Base-by-base conservation (phyloP, 805 yeast species). In the Candida cerambycidarum region DNA sequence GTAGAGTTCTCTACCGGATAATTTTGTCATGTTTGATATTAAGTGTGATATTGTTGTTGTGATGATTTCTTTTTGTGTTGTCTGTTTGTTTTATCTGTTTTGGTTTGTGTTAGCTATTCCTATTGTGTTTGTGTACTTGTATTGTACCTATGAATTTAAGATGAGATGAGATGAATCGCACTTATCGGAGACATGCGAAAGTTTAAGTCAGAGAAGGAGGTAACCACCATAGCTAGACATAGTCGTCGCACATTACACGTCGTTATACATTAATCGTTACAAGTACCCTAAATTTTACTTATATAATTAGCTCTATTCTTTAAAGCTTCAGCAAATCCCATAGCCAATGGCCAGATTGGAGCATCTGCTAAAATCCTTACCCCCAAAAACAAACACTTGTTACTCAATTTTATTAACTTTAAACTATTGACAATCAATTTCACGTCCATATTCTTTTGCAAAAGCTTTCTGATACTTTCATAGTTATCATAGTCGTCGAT, bases 291-390 rank as follows among this genome's bases (percentile, higher is more conserved):
- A 19, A 34, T 44, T 23, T 46, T 47, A 25, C 52, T 47, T 23
- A 54, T 51, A 43, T 51, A 50, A 23, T 49, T 49, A 2, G 62
- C 62, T 55, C 89, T 74, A 24, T 81, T 76, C 56, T 83, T 85
- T 53, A 85, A 68, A 2, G 89, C 89, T 57, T 85, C 92, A 0
- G 92, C 92, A 67, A 85, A 83, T 14, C 83, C 77, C 59, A 85
- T 65, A 0, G 89, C 86, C 39, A 85, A 75, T 0, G 93, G 93
- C 95, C 95, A 85, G 18, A 85, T 83, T 12, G 93, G 93, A 0
- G 90, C 90, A 67, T 85, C 93, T 3, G 89, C 89, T 39, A 85
- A 67, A 23, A 85, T 82, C 52, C 89, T 68, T 10, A 85, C 85
- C 31, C 93, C 95, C 29, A 85, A 62, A 43, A 83, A 81, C 31